These are phyloP conservation scores for Malus hybrid DNA, from an alignment of 331 rosid genomes.

Conservation along the genomic window DNA sequence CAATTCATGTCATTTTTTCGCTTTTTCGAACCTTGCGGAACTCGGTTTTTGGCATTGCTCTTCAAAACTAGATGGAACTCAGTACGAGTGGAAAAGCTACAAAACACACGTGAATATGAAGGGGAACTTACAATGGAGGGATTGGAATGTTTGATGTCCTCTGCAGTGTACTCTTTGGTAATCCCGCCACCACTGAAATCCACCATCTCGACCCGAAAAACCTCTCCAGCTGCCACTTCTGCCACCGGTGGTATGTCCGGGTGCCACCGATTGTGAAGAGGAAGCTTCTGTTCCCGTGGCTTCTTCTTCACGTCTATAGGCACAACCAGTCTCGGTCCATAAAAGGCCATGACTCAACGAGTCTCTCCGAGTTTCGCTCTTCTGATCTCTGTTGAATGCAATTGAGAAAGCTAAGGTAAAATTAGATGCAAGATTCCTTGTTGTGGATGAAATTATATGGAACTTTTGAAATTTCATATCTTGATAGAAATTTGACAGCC, in stretches of 20 bases:
- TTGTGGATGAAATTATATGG: slow-evolving; percentile 5
- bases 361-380: background rate
- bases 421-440: slow-evolving; percentile 9
- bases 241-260: slow-evolving; percentile 58
- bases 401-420: slow-evolving; percentile 2
- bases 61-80: background rate
- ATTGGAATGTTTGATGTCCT: slow-evolving; percentile 52
- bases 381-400: background rate
- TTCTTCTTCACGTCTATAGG: slow-evolving; percentile 45
- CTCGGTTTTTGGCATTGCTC: background rate
- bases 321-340: slow-evolving; percentile 40
- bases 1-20: background rate
- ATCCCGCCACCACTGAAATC: slow-evolving; percentile 68
- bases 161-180: slow-evolving; percentile 43
- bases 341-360: slow-evolving; percentile 25
- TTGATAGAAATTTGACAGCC: slow-evolving; percentile 13
- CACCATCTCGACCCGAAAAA: slow-evolving; percentile 67
- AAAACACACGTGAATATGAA: background rate
- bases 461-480: slow-evolving; percentile 11
- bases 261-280: slow-evolving; percentile 83
- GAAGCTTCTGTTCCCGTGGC: slow-evolving; percentile 49
- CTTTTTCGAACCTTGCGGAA: background rate
- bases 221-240: slow-evolving; percentile 35
- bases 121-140: slow-evolving; percentile 44
- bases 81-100: background rate